These are phyloP conservation scores for Papilionanthe hybrid DNA, from an alignment of 116 monocot species.

Conservation along the genomic window DNA sequence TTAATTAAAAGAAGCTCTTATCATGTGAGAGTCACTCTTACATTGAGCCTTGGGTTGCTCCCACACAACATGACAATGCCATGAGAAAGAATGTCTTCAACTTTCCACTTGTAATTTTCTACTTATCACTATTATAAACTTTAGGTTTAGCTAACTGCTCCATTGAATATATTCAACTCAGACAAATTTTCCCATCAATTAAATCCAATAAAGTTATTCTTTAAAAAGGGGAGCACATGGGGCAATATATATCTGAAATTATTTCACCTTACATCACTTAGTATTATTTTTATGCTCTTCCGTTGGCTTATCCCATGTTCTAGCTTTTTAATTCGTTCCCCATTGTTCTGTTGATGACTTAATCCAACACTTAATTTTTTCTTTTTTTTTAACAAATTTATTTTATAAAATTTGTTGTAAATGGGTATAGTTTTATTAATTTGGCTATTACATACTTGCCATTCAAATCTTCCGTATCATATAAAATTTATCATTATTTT, in stretches of 20 bases:
- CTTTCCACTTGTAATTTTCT: not conserved
- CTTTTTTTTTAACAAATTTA: too few relatives aligned
- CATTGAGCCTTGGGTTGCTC: constrained; percentile 5
- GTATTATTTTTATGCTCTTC: not conserved
- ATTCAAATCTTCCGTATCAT: too few relatives aligned
- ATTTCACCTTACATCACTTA: not conserved
- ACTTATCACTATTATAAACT: not conserved
- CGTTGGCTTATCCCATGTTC: not conserved
- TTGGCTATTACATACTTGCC: too few relatives aligned
- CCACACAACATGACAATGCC: constrained; percentile 1
- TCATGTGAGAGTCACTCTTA: not conserved
- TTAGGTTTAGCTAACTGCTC: not conserved
- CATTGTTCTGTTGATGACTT: too few relatives aligned
- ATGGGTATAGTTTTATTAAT: too few relatives aligned
- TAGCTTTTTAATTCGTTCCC: not conserved
- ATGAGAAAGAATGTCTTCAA: constrained; percentile 1
- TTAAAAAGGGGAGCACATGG: not conserved
- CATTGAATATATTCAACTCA: not conserved
- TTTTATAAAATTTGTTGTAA: too few relatives aligned
- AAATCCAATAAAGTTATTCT: not conserved
- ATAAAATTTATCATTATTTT: too few relatives aligned
- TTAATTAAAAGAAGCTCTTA: not conserved
- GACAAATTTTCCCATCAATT: not conserved
- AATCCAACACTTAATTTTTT: too few relatives aligned
- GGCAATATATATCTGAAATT: not conserved